Evolutionary conservation across 108 stramenopile species (phyloP), one percentile per base, ranked within the genome.

Genomic region (Craspedostauros australis): DNA sequence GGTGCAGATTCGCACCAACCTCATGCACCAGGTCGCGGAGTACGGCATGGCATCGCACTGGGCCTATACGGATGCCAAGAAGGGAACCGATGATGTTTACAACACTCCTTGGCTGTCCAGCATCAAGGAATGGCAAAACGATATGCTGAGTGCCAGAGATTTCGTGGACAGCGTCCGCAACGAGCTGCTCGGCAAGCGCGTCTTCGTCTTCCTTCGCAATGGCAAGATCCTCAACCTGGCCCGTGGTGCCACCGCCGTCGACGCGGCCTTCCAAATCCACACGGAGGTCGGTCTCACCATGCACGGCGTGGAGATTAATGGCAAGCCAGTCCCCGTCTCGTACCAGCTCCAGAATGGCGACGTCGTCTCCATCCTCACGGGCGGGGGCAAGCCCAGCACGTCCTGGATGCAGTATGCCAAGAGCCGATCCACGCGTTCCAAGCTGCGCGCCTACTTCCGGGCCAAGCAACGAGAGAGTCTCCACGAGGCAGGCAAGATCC

Each of bases 11-110:
- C 75, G 95, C 12, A 97, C 96, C 4, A 69, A 68, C 32, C 68
- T 68, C 41, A 96, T 96, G 96, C 94, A 96, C 55, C 75, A 88
- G 36, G 86, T 95, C 19, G 96, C 96, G n/a, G 91, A 94, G 51
- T 88, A 86, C 50, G 96, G 96, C 1, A 89, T 89, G 84, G 96
- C 96, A 2, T 83, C 86, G 1, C 94, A 95, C 68, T 95, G 91
- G 86, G 73, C 81, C 0, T 95, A 95, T 57, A 86, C 66, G 16
- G 88, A 84, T 50, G 73, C 62, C 48, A 43, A 25, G 29, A 47
- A 33, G 23, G 46, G 43, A 16, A 31, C 50, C 21, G 65, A 58
- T 11, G 75, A 71, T 26, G 18, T 82, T 14, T 91, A 91, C 76
- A 85, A 81, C 34, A 84, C 84, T 2, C 88, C 88, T 19, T 95